Base-by-base conservation (phyloP, 306 rosid genomes). In the Spatholobus suberectus region DNA sequence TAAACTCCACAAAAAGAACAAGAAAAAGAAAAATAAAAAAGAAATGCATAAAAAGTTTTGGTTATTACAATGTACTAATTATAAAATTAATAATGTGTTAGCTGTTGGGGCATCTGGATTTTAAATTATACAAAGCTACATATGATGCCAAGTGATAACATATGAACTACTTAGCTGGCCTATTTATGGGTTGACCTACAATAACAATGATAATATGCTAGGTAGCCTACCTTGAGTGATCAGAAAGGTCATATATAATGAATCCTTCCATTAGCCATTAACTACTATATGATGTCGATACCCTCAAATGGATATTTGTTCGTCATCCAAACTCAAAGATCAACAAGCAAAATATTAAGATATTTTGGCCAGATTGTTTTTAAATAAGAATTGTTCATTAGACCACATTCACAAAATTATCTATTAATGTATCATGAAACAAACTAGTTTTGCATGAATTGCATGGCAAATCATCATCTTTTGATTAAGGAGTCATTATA, bases 151-250 rank as follows among this genome's bases (percentile, higher is more conserved):
- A 80, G 72, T 70, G 78, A 51, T 40, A 78, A 43, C 49, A 29
- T n/a, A 70, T 4, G 65, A 80, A 58, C 72, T 34, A 24, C 77
- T 70, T 21, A 80, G 84, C 57, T 80, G 77, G 23, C 71, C 24
- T 11, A 0, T 34, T 46, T 12, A 41, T 9, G 54, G 21, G 35
- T 70, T 79, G 76, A 80, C 72, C 73, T 40, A 6, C 24, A 21
- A 61, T 32, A 21, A 46, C 29, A 20, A 23, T 21, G 20, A 26
- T 17, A 44, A 81, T 24, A 21, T 32, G 70, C 40, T 44, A 41
- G 3, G 2, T 29, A 43, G 34, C 14, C 46, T 68, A 52, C 35
- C 41, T 37, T 79, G 2, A 68, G 76, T 69, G 77, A 26, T 29
- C 58, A 21, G 35, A 79, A 55, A 55, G 83, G 70, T 26, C 76